phyloP scores from a whole-genome alignment of 805 yeast genomes.

The Yamadazyma insecticola region DNA sequence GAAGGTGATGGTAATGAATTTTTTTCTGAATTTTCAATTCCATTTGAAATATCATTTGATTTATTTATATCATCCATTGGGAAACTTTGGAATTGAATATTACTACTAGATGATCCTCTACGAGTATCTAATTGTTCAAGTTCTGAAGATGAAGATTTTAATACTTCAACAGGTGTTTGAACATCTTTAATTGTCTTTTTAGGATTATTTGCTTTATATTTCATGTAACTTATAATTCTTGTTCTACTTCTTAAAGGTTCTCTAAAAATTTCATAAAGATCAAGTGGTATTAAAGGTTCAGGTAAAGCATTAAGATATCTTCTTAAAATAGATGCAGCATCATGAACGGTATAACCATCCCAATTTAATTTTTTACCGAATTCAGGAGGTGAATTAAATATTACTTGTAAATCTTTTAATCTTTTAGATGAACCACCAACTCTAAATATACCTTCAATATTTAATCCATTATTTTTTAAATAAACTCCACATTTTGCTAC shows the following conservation, averaged over 20 bases:
- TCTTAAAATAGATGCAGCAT: constrained; percentile 87
- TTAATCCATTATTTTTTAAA: constrained; percentile 70
- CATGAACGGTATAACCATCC: constrained; percentile 95
- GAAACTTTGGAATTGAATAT: too few relatives aligned
- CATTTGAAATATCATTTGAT: not conserved
- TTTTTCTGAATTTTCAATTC: not conserved
- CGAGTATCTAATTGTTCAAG: too few relatives aligned
- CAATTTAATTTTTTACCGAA: constrained; percentile 85
- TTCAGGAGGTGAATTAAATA: constrained; percentile 82
- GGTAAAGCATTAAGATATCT: constrained; percentile 83
- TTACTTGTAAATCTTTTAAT: constrained; percentile 76
- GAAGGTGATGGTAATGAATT: constrained; percentile 4
- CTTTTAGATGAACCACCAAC: constrained; percentile 90
- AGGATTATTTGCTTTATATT: constrained; percentile 49
- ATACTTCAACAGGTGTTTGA: not conserved
- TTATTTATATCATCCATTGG: too few relatives aligned
- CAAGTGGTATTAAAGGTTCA: constrained; percentile 85
- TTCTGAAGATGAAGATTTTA: constrained; percentile 1
- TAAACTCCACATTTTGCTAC: constrained; percentile 95
- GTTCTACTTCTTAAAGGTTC: constrained; percentile 65
- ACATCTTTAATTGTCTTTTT: constrained; percentile 5
- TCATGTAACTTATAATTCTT: constrained; percentile 61
- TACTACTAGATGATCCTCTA: too few relatives aligned
- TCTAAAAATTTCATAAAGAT: constrained; percentile 71
- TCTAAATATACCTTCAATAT: constrained; percentile 87